Base-by-base conservation (phyloP, 2,329 filamentous ascomycete genomes). In the Cercospora zeina region DNA sequence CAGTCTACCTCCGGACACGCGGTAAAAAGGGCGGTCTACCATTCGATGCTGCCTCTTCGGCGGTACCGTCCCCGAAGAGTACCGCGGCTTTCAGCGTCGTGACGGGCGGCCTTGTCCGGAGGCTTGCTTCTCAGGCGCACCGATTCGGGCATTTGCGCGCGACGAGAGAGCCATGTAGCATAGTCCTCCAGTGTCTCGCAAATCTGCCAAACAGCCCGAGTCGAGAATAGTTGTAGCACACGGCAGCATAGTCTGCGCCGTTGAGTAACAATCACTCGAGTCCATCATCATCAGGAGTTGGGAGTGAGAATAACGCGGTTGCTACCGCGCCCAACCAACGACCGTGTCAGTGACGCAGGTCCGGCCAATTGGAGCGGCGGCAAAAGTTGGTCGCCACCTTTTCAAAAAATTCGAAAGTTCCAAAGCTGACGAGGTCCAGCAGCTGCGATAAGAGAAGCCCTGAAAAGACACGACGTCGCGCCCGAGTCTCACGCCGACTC, bases 11-110 rank as follows among this genome's bases (percentile, higher is more conserved):
- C 27, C 6, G 53, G 19, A 21, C 55, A 47, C 55, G 55, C 55
- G 37, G 24, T 36, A 36, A 58, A 36, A 58, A 58, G 37, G 42
- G 56, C 56, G 30, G 56, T 58, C 56, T 49, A 19, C 42, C 21
- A 56, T 56, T 56, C 54, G 54, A 56, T 39, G 56, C 47, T 49
- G 42, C 27, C 37, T 24, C n/a, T 21, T 27, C 21, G 42, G n/a
- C 16, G 27, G 31, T 34, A 14, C 31, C 27, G 42, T 27, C 54
- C 54, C 34, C 36, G 54, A 56, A 31, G 16, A 24, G 31, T 36
- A 56, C 37, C 37, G 54, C 37, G 24, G 24, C 5, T 42, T 42
- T 14, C 24, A 16, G 39, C 21, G 7, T 55, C n/a, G 13, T n/a
- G 19, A 24, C 8, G 19, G 21, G 16, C 13, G 19, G 21, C 10